Evolutionary conservation across 2,329 filamentous ascomycete genomes (phyloP).

Genomic region (Fusarium continuum): DNA sequence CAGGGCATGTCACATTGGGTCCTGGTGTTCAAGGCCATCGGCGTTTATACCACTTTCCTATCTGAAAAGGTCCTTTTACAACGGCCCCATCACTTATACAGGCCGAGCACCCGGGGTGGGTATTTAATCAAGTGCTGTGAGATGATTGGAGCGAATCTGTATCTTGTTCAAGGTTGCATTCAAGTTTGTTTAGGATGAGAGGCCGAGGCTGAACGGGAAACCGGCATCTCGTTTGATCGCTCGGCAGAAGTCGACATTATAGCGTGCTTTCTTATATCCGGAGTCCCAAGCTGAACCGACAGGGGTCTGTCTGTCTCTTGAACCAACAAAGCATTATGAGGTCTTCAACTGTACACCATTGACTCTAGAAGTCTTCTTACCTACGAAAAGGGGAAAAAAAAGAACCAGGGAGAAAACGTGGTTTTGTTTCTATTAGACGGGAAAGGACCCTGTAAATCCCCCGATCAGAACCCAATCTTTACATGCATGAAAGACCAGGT

Average conservation of each 20-base stretch:
- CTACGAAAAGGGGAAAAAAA: too few relatives aligned
- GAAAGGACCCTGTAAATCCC: neutral
- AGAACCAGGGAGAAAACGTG: too few relatives aligned
- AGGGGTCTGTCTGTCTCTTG: neutral
- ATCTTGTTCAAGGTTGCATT: neutral
- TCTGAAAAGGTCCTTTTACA: slow-evolving; percentile 18
- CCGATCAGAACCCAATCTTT: neutral
- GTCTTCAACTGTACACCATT: neutral
- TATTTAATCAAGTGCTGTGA: neutral
- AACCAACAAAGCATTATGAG: neutral
- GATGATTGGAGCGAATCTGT: neutral
- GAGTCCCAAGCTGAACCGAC: too few relatives aligned
- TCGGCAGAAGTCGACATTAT: neutral
- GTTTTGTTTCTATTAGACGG: neutral
- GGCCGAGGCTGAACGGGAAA: neutral
- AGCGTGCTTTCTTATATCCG: neutral
- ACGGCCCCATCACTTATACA: slow-evolving; percentile 7
- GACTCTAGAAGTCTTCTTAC: too few relatives aligned
- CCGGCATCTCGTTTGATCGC: neutral
- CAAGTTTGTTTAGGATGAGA: neutral
- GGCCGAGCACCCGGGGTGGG: neutral
- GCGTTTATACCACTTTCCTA: slow-evolving; percentile 15
- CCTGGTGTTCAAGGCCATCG: slow-evolving; percentile 1
- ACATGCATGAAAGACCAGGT: neutral
- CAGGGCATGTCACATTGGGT: slow-evolving; percentile 6